Percentiles rank a stretch among this genome's conserved stretches.
Conservation (phyloP, 164 flowering plant genomes). For the Vitis riparia region DNA sequence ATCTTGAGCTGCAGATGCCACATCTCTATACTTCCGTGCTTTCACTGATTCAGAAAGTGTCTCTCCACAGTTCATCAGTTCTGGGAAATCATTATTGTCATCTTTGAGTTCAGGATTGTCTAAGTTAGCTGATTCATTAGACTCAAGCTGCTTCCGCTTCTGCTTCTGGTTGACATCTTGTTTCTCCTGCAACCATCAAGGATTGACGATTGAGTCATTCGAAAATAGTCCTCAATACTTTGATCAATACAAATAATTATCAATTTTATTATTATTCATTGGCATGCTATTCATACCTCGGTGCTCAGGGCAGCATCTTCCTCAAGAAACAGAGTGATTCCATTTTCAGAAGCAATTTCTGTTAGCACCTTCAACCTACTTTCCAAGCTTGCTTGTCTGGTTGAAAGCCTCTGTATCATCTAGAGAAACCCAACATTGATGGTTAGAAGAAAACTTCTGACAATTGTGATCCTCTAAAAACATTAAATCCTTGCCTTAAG, state of each 20-base stretch:
- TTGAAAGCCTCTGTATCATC: conserved; percentile 72
- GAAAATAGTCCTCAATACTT: no score
- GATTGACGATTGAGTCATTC: neutral
- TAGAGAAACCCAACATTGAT: conserved; percentile 15
- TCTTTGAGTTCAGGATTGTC: conserved; percentile 2
- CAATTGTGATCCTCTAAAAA: neutral
- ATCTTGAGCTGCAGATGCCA: conserved; percentile 68
- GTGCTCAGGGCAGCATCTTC: conserved; percentile 27
- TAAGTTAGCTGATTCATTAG: conserved; percentile 4
- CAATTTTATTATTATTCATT: no score
- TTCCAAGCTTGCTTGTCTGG: conserved; percentile 58
- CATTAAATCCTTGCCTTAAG: conserved; percentile 42
- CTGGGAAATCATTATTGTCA: conserved; percentile 4
- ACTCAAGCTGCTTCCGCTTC: conserved; percentile 18
- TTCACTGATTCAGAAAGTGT: conserved; percentile 32
- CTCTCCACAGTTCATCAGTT: conserved; percentile 23
- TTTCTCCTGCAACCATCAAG: conserved; percentile 25
- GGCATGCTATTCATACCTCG: conserved; percentile 18
- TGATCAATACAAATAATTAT: no score
- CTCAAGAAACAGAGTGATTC: conserved; percentile 42
- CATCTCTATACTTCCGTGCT: conserved; percentile 44
- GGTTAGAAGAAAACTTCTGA: neutral
- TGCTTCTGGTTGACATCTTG: conserved; percentile 13
- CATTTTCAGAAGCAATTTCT: conserved; percentile 60
- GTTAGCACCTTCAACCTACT: conserved; percentile 52